Base-by-base conservation (phyloP, 1,284 basidiomycete genomes). In the Fistulina hepatica region DNA sequence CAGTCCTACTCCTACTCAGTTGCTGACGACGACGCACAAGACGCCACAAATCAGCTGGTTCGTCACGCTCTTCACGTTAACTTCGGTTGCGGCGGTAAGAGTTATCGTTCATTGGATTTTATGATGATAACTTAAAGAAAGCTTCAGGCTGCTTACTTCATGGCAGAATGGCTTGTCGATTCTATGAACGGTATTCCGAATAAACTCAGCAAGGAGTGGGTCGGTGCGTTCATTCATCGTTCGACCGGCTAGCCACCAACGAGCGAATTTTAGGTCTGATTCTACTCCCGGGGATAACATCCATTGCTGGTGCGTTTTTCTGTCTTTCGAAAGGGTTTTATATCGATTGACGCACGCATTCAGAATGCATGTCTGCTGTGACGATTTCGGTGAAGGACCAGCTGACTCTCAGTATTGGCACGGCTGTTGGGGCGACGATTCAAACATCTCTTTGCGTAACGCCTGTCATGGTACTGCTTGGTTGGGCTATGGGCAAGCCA, bases 361-460 rank as follows among this genome's bases (percentile, higher is more conserved):
- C 28, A 31, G 28, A 31, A 15, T 31, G 28, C 10, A 16, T 31
- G 28, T 16, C 28, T 5, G 28, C 28, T 10, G 28, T 31, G 28
- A n/a, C 28, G 2, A 19, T 31, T 13, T 31, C 28, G 5, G 28
- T 31, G 10, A 31, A 31, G 28, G 72, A 88, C 58, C 73, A 84
- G 33, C 33, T 21, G 8, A 21, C n/a, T 16, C 33, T 34, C 17
- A 23, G 19, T 21, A 21, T 21, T 19, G 20, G 21, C 13, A 21
- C 22, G 10, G 33, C 33, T 21, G 33, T 23, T 21, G 33, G 33
- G 33, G 19, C 33, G 16, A 34, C 19, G 4, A 23, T 34, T 34
- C 91, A 95, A 78, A 88, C 89, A 40, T 81, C 86, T 1, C 67
- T 92, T 28, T 81, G 91, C 53, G 77, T 90, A 42, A 75, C 90